A percentile compares a stretch with the other conserved stretches of the same genome.
Conservation (phyloP, 208 protist species). For the Leishmania arabica region DNA sequence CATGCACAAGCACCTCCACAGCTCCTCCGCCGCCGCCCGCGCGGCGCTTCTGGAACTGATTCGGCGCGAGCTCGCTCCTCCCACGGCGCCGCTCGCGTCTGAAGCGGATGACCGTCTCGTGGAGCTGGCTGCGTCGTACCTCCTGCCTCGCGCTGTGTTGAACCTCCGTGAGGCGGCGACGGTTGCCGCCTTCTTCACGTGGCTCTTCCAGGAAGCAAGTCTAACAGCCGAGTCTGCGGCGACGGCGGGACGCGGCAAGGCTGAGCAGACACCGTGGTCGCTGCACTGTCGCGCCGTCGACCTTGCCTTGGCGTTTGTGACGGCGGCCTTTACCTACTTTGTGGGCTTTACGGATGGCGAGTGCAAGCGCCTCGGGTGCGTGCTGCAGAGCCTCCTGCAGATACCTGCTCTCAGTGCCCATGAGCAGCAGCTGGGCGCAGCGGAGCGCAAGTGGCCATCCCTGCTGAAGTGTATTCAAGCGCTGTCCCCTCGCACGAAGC, state of each 20-base stretch:
- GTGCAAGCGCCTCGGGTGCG: slow-evolving; percentile 63
- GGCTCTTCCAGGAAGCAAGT: slow-evolving; percentile 33
- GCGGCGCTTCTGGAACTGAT: slow-evolving; percentile 9
- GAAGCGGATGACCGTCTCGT: slow-evolving; percentile 26
- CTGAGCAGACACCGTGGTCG: not conserved
- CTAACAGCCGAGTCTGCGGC: not conserved
- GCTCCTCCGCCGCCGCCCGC: slow-evolving; percentile 8
- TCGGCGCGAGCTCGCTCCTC: slow-evolving; percentile 8
- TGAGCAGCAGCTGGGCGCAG: slow-evolving; percentile 8
- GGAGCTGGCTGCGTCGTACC: slow-evolving; percentile 49
- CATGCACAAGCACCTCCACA: slow-evolving; percentile 39
- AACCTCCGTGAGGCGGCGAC: slow-evolving; percentile 66
- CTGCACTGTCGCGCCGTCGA: slow-evolving; percentile 30
- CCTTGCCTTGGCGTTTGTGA: slow-evolving; percentile 57
- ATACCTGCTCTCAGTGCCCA: slow-evolving; percentile 17
- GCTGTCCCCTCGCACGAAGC: slow-evolving; percentile 1
- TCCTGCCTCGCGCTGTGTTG: slow-evolving; percentile 75
- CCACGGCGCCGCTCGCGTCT: not conserved
- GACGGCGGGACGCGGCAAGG: not conserved
- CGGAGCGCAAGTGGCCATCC: slow-evolving; percentile 3
- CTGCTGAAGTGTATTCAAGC: slow-evolving; percentile 5
- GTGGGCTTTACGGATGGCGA: slow-evolving; percentile 78
- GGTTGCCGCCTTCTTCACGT: slow-evolving; percentile 61
- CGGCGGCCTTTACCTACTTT: slow-evolving; percentile 59
- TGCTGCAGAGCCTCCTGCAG: slow-evolving; percentile 41